Evolutionary conservation across 306 rosid species (phyloP), one percentile per base, ranked within the genome.

Genomic region (Casuarina cunninghamiana): DNA sequence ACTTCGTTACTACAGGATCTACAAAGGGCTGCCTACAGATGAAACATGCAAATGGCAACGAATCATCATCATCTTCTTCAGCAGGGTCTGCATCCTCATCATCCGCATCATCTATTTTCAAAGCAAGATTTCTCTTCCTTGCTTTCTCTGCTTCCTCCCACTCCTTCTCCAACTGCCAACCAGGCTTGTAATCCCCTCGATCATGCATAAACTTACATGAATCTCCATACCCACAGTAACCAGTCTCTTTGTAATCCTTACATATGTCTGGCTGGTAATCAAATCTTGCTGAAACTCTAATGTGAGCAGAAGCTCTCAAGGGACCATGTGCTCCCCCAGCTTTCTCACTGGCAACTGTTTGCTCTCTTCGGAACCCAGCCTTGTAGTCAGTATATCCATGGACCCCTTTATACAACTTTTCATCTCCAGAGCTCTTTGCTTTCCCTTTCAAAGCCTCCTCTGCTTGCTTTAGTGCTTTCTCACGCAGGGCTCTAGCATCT

Each of bases 251-350:
- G 83, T 89, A 93, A 79, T 93, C 97, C 85, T 89, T 93, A 77
- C 97, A 93, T 61, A 89, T 91, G 76, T 91, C 97, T 26, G 96
- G 97, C 84, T 93, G 97, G 84, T 93, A 93, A 89, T 93, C 94
- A 84, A 91, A 89, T 79, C 98, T 84, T 16, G 91, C 89, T 10
- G 94, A 86, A 80, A 88, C 86, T 83, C 98, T 91, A 53, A 93
- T 93, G 77, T 93, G 97, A 80, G 98, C 94, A 37, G 94, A 93
- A 78, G 98, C 97, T 80, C 98, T 85, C 66, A 93, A 90, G 8
- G 98, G 97, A 61, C 97, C 98, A 86, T 93, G 98, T 50, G 97
- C 65, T 21, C 97, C 97, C 57, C 95, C 95, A 19, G 94, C 97
- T 82, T 92, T 92, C 83, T 90, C 95, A 70, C 97, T 88, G 26